A percentile compares a stretch with the other conserved stretches of the same genome.
phyloP scores from a whole-genome alignment of 1,139 yeast species.

The Yamadazyma atmosphaerica region DNA sequence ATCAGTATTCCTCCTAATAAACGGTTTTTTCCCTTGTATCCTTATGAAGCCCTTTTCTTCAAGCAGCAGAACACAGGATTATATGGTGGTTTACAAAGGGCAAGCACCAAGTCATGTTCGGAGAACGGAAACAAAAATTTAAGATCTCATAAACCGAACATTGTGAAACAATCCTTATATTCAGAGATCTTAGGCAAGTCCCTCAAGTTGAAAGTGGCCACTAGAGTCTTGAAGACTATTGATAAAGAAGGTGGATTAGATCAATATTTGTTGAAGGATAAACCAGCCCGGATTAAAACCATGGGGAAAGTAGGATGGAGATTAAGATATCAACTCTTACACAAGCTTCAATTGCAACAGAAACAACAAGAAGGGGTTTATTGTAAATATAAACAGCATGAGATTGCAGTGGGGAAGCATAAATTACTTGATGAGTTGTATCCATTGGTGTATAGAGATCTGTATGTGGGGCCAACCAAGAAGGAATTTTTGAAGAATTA shows the following conservation, averaged over 20 bases:
- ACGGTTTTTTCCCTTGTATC: conserved; percentile 69
- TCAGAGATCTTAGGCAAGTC: conserved; percentile 69
- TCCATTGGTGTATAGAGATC: conserved; percentile 50
- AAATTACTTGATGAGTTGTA: conserved; percentile 55
- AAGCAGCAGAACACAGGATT: conserved; percentile 87
- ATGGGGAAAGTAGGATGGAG: conserved; percentile 92
- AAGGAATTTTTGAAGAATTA: conserved; percentile 30
- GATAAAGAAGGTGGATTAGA: conserved; percentile 95
- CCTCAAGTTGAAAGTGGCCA: conserved; percentile 63
- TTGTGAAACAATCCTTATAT: conserved; percentile 75
- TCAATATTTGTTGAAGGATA: conserved; percentile 80
- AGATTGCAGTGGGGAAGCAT: conserved; percentile 61
- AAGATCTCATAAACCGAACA: conserved; percentile 82
- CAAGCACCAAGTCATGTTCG: conserved; percentile 74
- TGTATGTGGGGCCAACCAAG: conserved; percentile 45
- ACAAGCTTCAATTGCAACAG: conserved; percentile 26
- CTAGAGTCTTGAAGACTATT: conserved; percentile 82
- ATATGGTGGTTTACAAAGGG: conserved; percentile 84
- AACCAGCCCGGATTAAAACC: conserved; percentile 86
- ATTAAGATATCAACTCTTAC: conserved; percentile 71
- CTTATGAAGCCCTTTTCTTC: conserved; percentile 73
- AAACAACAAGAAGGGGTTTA: conserved; percentile 29
- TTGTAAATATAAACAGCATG: conserved; percentile 48
- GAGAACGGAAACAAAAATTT: conserved; percentile 73
- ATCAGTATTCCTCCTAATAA: conserved; percentile 48